Evolutionary conservation across 139 green algal genomes (phyloP), one percentile per base, ranked within the genome.

Genomic region (Chlorella vulgaris): DNA sequence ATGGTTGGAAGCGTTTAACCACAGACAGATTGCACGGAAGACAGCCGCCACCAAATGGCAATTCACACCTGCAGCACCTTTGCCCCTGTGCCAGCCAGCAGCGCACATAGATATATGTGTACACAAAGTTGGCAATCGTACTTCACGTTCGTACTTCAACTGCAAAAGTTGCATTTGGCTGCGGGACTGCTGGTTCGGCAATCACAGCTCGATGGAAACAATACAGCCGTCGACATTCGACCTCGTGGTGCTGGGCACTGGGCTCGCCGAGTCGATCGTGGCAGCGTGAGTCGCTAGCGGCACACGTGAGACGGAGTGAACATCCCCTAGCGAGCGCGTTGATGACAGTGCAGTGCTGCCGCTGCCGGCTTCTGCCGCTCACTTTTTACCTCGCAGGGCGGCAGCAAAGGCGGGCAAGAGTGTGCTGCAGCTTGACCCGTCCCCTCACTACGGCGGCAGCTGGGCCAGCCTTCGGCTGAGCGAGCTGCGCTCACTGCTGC

Each of bases 391-490:
- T 29, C 74, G 36, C 88, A 96, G 88, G 4, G 86, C 92, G 22
- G 84, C 92, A 18, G 86, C 91, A 31, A 84, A 89, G 18, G 85
- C 86, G 8, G 94, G 93, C 1, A 91, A 91, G 55, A 90, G 81
- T 18, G 95, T 98, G 21, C 84, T 98, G 61, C 88, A 98, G 33
- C 81, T 98, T 15, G 95, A 98, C 67, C 51, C 84, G 0, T 74
- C 83, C 10, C 87, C 90, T 24, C 78, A 86, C 28, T 98, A 98
- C 78, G 95, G 95, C 15, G 84, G 83, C 13, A 82, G 87, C 10
- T 97, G 91, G 86, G 86, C 91, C 29, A 92, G 82, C 50, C 88
- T 91, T 21, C 69, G 29, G 7, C 75, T 90, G 33, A 75, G 89
- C 0, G 66, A 81, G 2, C 66, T 86, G 7, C 4, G 70, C 19